Evolutionary conservation across 345 rosid genomes (phyloP).

Genomic region (Eucalyptus victrix): DNA sequence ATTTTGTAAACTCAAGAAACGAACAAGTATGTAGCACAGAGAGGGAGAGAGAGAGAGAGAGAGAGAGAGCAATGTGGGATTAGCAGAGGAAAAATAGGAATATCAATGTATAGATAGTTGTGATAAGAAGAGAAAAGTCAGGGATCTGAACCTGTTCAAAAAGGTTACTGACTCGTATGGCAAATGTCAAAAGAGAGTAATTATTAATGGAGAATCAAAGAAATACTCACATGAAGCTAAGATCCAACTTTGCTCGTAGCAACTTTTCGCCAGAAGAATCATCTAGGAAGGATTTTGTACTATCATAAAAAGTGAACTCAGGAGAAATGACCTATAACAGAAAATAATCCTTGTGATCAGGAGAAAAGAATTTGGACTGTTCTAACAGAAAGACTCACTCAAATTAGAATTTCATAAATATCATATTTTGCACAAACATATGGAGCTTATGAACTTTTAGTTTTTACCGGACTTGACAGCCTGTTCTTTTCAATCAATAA

Average conservation of each 20-base stretch:
- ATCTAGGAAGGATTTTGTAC: constrained; percentile 79
- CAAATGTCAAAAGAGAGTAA: not conserved
- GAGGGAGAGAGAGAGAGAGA: not conserved
- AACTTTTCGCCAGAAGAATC: constrained; percentile 88
- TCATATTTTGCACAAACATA: not conserved
- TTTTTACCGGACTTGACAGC: not conserved
- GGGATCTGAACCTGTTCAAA: not conserved
- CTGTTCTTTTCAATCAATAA: not conserved
- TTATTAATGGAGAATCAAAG: not conserved
- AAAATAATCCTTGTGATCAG: not conserved
- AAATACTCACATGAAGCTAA: constrained; percentile 82
- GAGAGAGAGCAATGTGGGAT: not conserved
- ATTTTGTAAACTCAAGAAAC: not conserved
- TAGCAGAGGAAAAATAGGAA: not conserved
- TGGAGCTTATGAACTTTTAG: not conserved
- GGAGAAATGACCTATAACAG: constrained; percentile 72
- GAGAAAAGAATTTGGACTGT: not conserved
- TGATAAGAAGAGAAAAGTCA: not conserved
- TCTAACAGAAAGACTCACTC: not conserved
- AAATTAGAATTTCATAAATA: not conserved
- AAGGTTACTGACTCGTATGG: not conserved
- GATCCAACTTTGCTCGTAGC: constrained; percentile 89
- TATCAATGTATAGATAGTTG: not conserved
- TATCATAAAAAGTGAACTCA: constrained; percentile 93
- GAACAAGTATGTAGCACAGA: not conserved